phyloP scores from a whole-genome alignment of 2,329 filamentous ascomycete species.

The Gnomoniopsis smithogilvyi region DNA sequence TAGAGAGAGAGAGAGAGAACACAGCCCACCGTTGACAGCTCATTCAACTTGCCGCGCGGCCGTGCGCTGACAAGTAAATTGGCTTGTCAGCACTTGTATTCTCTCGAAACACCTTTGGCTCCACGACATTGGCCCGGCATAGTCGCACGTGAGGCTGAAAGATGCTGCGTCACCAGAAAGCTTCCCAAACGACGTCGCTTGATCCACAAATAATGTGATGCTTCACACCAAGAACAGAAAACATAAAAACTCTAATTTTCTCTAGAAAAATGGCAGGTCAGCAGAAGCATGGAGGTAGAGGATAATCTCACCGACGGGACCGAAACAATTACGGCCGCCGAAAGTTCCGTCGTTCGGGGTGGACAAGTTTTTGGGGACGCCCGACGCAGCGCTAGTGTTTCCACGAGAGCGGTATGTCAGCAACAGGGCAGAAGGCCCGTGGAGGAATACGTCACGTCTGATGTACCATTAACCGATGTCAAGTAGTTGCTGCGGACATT shows the following conservation, averaged over 20 bases:
- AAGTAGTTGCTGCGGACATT: too few relatives aligned
- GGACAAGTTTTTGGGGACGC: constrained; percentile 25
- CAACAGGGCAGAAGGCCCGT: not conserved
- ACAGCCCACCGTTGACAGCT: not conserved
- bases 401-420: not conserved
- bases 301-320: not conserved
- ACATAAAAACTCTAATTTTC: too few relatives aligned
- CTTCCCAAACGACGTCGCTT: too few relatives aligned
- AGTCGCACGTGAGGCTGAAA: not conserved
- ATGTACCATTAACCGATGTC: too few relatives aligned
- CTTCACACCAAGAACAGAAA: too few relatives aligned
- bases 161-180: not conserved
- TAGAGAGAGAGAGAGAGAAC: not conserved
- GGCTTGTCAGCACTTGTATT: not conserved
- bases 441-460: too few relatives aligned
- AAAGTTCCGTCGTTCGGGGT: constrained; percentile 8
- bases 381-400: constrained; percentile 16
- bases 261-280: too few relatives aligned
- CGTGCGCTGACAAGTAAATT: not conserved
- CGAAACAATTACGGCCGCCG: not conserved
- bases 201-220: too few relatives aligned
- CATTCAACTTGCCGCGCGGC: not conserved
- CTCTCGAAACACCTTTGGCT: too few relatives aligned
- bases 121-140: too few relatives aligned
- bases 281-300: not conserved